Evolutionary conservation across 306 rosid genomes (phyloP), one percentile per base, ranked within the genome.

Genomic region (Coriaria nepalensis): DNA sequence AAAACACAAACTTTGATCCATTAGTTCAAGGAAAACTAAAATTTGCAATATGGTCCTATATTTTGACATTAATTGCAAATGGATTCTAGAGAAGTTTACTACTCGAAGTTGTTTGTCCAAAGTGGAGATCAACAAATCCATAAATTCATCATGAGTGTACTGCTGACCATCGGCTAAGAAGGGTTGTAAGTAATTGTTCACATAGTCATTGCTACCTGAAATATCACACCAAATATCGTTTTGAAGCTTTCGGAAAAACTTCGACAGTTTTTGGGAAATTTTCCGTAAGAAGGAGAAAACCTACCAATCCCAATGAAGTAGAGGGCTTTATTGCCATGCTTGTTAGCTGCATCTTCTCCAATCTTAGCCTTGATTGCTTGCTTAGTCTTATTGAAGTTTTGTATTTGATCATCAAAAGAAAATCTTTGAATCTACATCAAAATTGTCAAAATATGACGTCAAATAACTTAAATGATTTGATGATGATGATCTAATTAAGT

Each of bases 171-270:
- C 93, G 8, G 94, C 43, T 65, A 83, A 47, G 52, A 87, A 87
- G 13, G 96, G 93, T 34, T 87, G 94, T 69, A 87, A 63, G 82
- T 61, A 87, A 59, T 83, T 87, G 79, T 87, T 83, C 15, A 87
- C 93, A 14, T 78, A 87, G 54, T 87, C 96, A 67, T 87, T 87
- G 68, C 94, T 83, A 6, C 96, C 94, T 83, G 69, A 54, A 55
- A 39, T 52, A 11, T 6, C 10, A 45, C 14, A 50, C 2, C 13
- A 2, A 57, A 14, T 10, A 12, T 8, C 6, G 29, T n/a, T n/a
- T n/a, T n/a, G n/a, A n/a, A n/a, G n/a, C n/a, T n/a, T n/a, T n/a
- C n/a, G n/a, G n/a, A n/a, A n/a, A n/a, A n/a, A n/a, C n/a, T n/a
- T n/a, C n/a, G n/a, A n/a, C n/a, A n/a, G n/a, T n/a, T n/a, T n/a